phyloP scores from a whole-genome alignment of 2,329 filamentous ascomycete genomes.

The Alternaria tenuissima region DNA sequence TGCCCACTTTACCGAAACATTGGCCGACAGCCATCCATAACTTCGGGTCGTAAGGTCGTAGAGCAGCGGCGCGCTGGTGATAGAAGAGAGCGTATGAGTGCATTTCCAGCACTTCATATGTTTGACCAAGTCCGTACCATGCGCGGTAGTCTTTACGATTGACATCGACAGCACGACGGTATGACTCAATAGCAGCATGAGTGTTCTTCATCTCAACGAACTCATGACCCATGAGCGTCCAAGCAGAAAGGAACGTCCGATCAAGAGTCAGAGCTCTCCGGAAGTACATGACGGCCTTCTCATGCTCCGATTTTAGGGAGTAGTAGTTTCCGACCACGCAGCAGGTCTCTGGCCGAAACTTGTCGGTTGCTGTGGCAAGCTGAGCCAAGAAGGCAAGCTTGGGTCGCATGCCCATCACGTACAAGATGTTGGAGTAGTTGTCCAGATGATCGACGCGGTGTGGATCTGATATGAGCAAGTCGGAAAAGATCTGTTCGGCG shows the following conservation, averaged over 20 bases:
- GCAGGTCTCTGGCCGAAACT: constrained; percentile 95
- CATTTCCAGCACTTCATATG: constrained; percentile 98
- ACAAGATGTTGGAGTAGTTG: constrained; percentile 96
- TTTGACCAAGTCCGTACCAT: constrained; percentile 97
- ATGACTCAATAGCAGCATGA: constrained; percentile 96
- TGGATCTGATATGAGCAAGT: constrained; percentile 73
- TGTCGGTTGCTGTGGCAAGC: constrained; percentile 88
- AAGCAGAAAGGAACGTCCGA: constrained; percentile 88
- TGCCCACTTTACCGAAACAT: constrained; percentile 88
- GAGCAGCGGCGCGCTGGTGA: constrained; percentile 91
- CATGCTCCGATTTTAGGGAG: constrained; percentile 89
- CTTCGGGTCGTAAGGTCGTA: constrained; percentile 96
- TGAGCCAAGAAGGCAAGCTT: constrained; percentile 94
- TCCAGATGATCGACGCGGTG: constrained; percentile 87
- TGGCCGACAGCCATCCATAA: constrained; percentile 98
- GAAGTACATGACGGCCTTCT: constrained; percentile 98
- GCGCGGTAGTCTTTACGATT: constrained; percentile 96
- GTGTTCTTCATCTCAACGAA: constrained; percentile 99
- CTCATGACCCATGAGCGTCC: constrained; percentile 99
- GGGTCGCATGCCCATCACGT: constrained; percentile 86
- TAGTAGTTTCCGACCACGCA: constrained; percentile 98
- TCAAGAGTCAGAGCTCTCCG: constrained; percentile 90
- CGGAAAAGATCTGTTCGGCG: constrained; percentile 69
- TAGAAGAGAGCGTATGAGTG: constrained; percentile 97
- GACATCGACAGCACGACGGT: constrained; percentile 91